These are phyloP conservation scores for Claviceps sp. DNA, from an alignment of 2,329 filamentous ascomycete species.

Conservation along the genomic window DNA sequence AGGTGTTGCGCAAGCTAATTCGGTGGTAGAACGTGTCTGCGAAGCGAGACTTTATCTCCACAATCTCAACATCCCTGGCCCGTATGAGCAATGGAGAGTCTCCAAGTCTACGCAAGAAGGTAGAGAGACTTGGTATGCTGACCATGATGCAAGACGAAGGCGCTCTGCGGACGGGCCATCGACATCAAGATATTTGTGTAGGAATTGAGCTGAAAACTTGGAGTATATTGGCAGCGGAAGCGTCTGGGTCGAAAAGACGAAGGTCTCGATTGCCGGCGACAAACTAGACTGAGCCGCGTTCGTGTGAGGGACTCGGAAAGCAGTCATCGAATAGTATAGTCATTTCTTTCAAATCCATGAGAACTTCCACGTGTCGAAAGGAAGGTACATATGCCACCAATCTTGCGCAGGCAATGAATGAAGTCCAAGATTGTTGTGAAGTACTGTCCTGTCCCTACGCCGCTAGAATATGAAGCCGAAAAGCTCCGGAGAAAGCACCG, in stretches of 20 bases:
- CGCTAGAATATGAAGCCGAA: too few species aligned
- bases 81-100: conserved; percentile 23
- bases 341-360: neutral
- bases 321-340: neutral
- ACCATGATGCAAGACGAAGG: neutral
- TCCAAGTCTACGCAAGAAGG: conserved; percentile 18
- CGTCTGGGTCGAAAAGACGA: neutral
- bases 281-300: neutral
- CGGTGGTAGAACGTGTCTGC: conserved; percentile 13
- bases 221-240: conserved; percentile 13
- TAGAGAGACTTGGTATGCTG: conserved; percentile 6
- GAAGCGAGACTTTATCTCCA: conserved; percentile 14
- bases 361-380: neutral
- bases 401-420: too few species aligned
- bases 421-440: too few species aligned
- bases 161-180: neutral
- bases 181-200: neutral
- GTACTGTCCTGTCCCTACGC: too few species aligned
- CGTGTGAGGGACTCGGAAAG: neutral
- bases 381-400: neutral
- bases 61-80: conserved; percentile 18
- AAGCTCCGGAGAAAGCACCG: too few species aligned
- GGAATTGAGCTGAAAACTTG: conserved; percentile 12
- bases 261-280: neutral
- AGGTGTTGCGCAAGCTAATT: conserved; percentile 2